Percentiles rank a stretch among this genome's conserved stretches.
These are phyloP conservation scores for Trametes polyzona DNA, from an alignment of 1,284 basidiomycete species.

Conservation along the genomic window DNA sequence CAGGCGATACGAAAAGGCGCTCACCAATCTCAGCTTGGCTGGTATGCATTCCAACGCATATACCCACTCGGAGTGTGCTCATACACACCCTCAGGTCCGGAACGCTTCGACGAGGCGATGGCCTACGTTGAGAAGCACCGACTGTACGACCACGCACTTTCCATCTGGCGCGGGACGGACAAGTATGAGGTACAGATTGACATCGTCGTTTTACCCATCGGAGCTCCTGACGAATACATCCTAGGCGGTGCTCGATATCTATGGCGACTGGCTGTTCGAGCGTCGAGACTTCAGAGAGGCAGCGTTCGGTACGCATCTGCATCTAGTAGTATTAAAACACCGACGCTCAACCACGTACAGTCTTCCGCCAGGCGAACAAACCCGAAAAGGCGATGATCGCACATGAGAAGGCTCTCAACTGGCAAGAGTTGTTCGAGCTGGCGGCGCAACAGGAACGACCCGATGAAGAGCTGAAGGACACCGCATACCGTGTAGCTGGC, in stretches of 20 bases:
- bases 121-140: slow-evolving; percentile 81
- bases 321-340: background rate
- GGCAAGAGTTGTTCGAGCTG: slow-evolving; percentile 91
- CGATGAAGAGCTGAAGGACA: slow-evolving; percentile 59
- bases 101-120: slow-evolving; percentile 80
- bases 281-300: slow-evolving; percentile 84
- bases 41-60: slow-evolving; percentile 48
- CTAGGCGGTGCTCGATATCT: slow-evolving; percentile 66
- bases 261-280: slow-evolving; percentile 91
- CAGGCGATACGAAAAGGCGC: slow-evolving; percentile 74
- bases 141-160: slow-evolving; percentile 76
- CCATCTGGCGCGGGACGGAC: slow-evolving; percentile 70
- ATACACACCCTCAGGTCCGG: slow-evolving; percentile 44
- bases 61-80: background rate
- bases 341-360: slow-evolving; percentile 46
- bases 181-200: slow-evolving; percentile 59
- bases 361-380: slow-evolving; percentile 71
- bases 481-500: slow-evolving; percentile 81
- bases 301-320: slow-evolving; percentile 64
- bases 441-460: slow-evolving; percentile 52
- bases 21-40: slow-evolving; percentile 76
- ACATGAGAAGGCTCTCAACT: slow-evolving; percentile 84
- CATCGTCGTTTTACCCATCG: background rate
- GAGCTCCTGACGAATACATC: background rate
- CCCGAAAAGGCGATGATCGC: slow-evolving; percentile 80